These are phyloP conservation scores for Populus simonii DNA, from an alignment of 345 rosid genomes.

Conservation along the genomic window DNA sequence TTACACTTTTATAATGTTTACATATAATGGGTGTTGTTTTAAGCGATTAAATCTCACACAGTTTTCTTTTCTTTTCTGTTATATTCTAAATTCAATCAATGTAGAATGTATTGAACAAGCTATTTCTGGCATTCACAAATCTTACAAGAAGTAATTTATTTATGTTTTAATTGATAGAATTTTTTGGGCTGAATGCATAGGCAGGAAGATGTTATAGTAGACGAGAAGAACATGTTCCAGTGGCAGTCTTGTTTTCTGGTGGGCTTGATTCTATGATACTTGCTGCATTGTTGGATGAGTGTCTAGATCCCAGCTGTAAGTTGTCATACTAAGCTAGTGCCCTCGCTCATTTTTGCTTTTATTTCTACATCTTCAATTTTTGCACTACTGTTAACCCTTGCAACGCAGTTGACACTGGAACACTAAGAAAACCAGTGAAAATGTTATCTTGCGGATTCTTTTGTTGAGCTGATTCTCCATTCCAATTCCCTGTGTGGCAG, in stretches of 20 bases:
- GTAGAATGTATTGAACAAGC: background rate
- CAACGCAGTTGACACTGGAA: background rate
- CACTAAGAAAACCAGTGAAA: background rate
- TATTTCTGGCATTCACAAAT: background rate
- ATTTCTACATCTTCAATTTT: background rate
- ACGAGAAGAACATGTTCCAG: constrained; percentile 49
- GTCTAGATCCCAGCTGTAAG: constrained; percentile 70
- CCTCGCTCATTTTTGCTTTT: too few relatives aligned
- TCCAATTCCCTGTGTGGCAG: constrained; percentile 36
- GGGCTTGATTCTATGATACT: constrained; percentile 97
- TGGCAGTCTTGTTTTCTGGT: constrained; percentile 92
- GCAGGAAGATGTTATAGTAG: constrained; percentile 24
- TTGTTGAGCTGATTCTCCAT: constrained; percentile 7
- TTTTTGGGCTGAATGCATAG: constrained; percentile 34
- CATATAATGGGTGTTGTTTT: too few relatives aligned
- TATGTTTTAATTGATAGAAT: background rate
- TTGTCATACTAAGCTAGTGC: background rate
- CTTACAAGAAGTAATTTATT: background rate
- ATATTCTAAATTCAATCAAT: too few relatives aligned
- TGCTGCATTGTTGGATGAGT: constrained; percentile 77
- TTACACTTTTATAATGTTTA: too few relatives aligned
- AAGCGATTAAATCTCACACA: too few relatives aligned
- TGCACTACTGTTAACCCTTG: background rate
- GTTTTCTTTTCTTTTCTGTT: too few relatives aligned
- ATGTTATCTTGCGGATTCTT: background rate